Evolutionary conservation across 1,284 basidiomycete species (phyloP).

Genomic region (Tylopilus orsonianus): DNA sequence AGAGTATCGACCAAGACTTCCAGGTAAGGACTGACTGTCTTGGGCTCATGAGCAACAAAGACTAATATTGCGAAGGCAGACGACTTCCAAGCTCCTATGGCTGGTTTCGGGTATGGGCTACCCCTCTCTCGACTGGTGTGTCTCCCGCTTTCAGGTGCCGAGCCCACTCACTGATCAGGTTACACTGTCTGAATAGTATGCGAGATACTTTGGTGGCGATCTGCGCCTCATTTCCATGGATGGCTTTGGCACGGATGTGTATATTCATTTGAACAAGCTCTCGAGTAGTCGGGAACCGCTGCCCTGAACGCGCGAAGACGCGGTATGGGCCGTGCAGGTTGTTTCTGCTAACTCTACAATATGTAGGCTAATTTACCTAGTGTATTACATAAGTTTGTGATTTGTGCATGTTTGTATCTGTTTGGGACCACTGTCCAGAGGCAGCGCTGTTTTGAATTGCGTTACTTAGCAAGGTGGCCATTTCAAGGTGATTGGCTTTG

Average conservation of each 20-base stretch:
- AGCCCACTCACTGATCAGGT: slow-evolving; percentile 6
- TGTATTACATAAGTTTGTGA: slow-evolving; percentile 1
- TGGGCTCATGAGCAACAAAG: neutral
- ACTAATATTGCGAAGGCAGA: slow-evolving; percentile 44
- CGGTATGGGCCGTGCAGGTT: no score
- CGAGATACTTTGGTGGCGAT: slow-evolving; percentile 95
- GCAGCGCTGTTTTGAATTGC: slow-evolving; percentile 14
- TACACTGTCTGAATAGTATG: slow-evolving; percentile 61
- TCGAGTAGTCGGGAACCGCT: slow-evolving; percentile 78
- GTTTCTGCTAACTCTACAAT: no score
- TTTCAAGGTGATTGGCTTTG: slow-evolving; percentile 28
- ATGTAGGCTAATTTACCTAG: neutral
- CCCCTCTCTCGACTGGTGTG: slow-evolving; percentile 85
- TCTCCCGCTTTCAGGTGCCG: neutral
- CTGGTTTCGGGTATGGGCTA: slow-evolving; percentile 92
- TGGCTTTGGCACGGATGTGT: slow-evolving; percentile 89
- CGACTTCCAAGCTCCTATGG: slow-evolving; percentile 98
- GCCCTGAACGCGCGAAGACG: slow-evolving; percentile 37
- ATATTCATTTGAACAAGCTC: slow-evolving; percentile 86
- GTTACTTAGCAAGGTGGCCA: no score
- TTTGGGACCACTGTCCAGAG: slow-evolving; percentile 12
- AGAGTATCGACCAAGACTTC: slow-evolving; percentile 85
- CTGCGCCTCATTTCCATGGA: slow-evolving; percentile 96
- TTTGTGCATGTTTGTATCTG: slow-evolving; percentile 26
- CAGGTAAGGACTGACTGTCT: slow-evolving; percentile 29